Evolutionary conservation across 495 filamentous ascomycete genomes (phyloP), one percentile per base, ranked within the genome.

Genomic region (Cryomyces minteri): DNA sequence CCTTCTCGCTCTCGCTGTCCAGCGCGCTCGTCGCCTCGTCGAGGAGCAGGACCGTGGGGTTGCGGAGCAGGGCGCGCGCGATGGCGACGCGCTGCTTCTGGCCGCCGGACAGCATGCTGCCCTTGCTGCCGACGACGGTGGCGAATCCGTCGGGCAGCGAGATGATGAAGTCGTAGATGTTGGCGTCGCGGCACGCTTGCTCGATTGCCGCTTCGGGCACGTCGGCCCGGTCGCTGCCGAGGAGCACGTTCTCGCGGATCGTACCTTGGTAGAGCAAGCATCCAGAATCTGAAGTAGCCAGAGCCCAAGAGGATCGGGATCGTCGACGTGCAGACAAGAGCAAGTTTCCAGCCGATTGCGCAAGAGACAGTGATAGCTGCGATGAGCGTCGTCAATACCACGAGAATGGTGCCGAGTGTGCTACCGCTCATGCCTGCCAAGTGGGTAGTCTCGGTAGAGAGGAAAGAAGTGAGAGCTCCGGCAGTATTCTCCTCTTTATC

Each of bases 101-200:
- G 25, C 63, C 63, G 14, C 63, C 63, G 4, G 53, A 58, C 5
- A 66, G 52, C 40, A 63, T 52, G 6, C 44, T 52, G 37, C 63
- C 63, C 48, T 66, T 64, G 31, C 51, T 51, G 32, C 62, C 62
- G 25, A 59, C 54, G 39, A 62, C 44, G 28, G 63, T 66, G 39
- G 58, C 53, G 50, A 66, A 62, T 43, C n/a, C 60, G 30, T 62
- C 56, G 41, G 57, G 57, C n/a, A 79, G 63, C 39, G 77, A 80
- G 57, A 78, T 70, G 59, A 94, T 88, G 61, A 92, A 93, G 53
- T 90, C 84, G 58, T 87, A 85, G 53, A 94, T 94, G 53, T 93
- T 94, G 38, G 86, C 86, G 56, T 88, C 80, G 48, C 77, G 79
- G 67, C 84, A 90, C 10, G 82, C 84, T 51, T 79, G 70, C 42